Evolutionary conservation across 352 stramenopile species (phyloP), one percentile per base, ranked within the genome.

Genomic region (Phytophthora lateralis): DNA sequence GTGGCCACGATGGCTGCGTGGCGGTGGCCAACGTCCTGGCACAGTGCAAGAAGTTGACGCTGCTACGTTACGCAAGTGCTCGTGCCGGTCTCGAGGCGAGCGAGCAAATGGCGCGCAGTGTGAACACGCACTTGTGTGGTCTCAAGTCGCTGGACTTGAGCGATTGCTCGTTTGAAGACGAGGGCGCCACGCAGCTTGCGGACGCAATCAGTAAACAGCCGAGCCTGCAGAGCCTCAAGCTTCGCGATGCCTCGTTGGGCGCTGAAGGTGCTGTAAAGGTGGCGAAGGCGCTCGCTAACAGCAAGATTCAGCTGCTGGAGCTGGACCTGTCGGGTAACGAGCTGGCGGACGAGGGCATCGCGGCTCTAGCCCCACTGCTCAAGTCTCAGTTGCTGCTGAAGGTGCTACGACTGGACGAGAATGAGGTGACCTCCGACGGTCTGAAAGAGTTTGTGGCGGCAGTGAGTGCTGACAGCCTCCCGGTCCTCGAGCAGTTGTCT

Each of bases 301-400:
- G 58, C 42, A 78, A 79, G n/a, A 77, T 96, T 12, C 54, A 85
- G 48, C 71, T 98, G 39, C 18, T 73, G 52, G 61, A 76, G 76
- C 75, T 98, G 2, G 90, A 98, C 60, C 69, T 98, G 41, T 97
- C 89, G 18, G 92, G 89, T 37, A 97, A 98, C 66, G 88, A 97
- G 54, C 63, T 97, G 14, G 72, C 68, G 14, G 84, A 91, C 35
- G 78, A 90, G n/a, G 82, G 82, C 1, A 54, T 93, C 9, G 76
- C 78, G 45, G 70, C 65, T 6, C 66, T 98, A 43, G 82, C 70
- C 8, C 64, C 78, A 24, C 69, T 95, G 26, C 71, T 96, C 38
- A 76, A 76, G 43, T 56, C 71, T 30, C 76, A 89, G 61, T 69
- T 68, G 17, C 52, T 61, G 26, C 71, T 95, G 5, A 57, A 76